Evolutionary conservation across 2,329 filamentous ascomycete genomes (phyloP), one percentile per base, ranked within the genome.

Genomic region (Colletotrichum cuscutae): DNA sequence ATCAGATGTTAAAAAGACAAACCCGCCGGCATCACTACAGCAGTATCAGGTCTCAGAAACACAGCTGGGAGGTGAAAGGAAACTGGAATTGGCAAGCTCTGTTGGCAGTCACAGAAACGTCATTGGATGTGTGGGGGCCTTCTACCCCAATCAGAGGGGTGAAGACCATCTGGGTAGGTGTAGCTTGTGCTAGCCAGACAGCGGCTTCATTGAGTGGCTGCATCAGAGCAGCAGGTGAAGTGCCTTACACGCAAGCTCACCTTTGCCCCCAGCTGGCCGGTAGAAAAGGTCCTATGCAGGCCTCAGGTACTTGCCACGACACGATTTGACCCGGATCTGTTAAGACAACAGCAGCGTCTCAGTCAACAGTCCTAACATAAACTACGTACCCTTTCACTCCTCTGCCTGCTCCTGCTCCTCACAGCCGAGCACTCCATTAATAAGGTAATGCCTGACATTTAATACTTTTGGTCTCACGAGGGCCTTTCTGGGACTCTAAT

Each of bases 71-170:
- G 53, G 37, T 56, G 32, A 60, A 60, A 72, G 59, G 46, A 54
- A 37, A 13, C 2, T 28, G 30, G 15, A 46, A 19, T 52, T 59
- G 63, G 63, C 49, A 58, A 62, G 35, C 67, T 63, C 42, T 32
- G 54, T 60, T 65, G 67, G 66, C 61, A 67, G 70, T 70, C 70
- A 72, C 71, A 24, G 60, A 37, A 73, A 73, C 66, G 71, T 73
- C 71, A 73, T 73, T 71, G 71, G 66, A 61, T 46, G 66, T 32
- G 71, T 65, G 71, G 67, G 49, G 22, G 37, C 49, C 57, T 46
- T 57, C 35, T 30, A 57, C 56, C 57, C 67, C 67, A 64, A 70
- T 65, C 49, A 65, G 62, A 65, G 13, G 22, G 22, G 52, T 13
- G 12, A 42, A 30, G 52, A 28, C 30, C 52, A 22, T 9, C 42